Evolutionary conservation across 352 stramenopile species (phyloP), one percentile per base, ranked within the genome.

Genomic region (Paralagenidium karlingii): DNA sequence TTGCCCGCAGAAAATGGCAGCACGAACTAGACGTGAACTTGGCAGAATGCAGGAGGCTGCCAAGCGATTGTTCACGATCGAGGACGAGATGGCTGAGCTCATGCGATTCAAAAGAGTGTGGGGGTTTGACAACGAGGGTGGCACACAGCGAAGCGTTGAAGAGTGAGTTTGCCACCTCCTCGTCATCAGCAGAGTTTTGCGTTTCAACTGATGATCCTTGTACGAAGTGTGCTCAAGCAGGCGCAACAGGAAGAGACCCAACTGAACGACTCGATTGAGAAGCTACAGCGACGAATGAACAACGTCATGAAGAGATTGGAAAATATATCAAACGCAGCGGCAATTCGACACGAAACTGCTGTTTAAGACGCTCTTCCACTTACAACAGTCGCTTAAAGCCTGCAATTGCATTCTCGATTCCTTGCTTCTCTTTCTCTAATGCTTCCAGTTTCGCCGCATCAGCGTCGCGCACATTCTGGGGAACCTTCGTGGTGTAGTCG

Each of bases 371-470:
- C n/a, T 11, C 28, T 11, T 32, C 15, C 28, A 13, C 34, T 60
- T 68, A 86, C 28, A 89, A 41, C 16, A 89, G 66, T 26, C 73
- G 71, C 60, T 82, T 64, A 55, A 91, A 91, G 16, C 73, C 75
- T 1, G 45, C 58, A 38, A 91, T 89, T 24, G 78, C 78, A 30
- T 45, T 76, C 47, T 79, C 53, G 37, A 91, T 88, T 25, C 69
- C 68, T 15, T 81, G 55, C 53, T 75, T 80, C 56, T 91, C 78
- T 58, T 84, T 91, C 34, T 71, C 58, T 49, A 91, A 38, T 21
- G 75, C 78, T 33, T 82, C 60, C 33, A 86, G 66, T 59, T 91
- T 91, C 6, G 65, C 59, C 5, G 70, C 64, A 44, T 91, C 78
- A 5, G 74, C 64, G 36, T 88, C 75, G 24, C 73, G 75, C 24